Percentiles rank a stretch among this genome's conserved stretches.
phyloP scores from a whole-genome alignment of 2,329 filamentous ascomycete genomes.

The Akanthomyces lecanii region DNA sequence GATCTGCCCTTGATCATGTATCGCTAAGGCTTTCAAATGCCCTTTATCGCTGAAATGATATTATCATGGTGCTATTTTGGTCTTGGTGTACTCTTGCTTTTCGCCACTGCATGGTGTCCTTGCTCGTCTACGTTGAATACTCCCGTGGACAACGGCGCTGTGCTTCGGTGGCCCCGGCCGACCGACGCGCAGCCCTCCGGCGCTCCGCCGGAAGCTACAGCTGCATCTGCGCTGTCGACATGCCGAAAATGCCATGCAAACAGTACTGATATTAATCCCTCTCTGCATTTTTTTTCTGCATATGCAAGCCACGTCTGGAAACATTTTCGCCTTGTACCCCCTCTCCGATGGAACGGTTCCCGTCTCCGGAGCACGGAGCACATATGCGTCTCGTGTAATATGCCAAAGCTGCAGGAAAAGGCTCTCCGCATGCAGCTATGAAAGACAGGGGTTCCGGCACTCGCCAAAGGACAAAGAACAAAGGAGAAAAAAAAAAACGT shows the following conservation, averaged over 20 bases:
- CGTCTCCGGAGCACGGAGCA: no score
- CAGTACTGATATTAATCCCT: not conserved
- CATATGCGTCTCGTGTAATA: not conserved
- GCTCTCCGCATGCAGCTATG: not conserved
- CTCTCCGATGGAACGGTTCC: no score
- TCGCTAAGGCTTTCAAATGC: no score
- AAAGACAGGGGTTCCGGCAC: not conserved
- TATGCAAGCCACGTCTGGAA: not conserved
- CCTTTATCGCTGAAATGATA: no score
- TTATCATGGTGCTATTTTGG: no score
- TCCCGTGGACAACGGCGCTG: no score
- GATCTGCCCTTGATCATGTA: no score
- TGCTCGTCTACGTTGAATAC: no score
- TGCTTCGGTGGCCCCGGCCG: not conserved
- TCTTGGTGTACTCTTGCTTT: no score
- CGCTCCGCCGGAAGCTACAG: not conserved
- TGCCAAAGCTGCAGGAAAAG: not conserved
- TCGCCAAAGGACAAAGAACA: not conserved
- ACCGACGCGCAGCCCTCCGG: not conserved
- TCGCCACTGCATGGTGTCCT: no score
- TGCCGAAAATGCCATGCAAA: not conserved
- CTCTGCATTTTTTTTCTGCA: no score
- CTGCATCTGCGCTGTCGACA: not conserved
- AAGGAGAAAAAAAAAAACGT: not conserved
- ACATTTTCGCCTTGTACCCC: not conserved